Base-by-base conservation (phyloP, 345 rosid species). In the Aurinia saxatilis region DNA sequence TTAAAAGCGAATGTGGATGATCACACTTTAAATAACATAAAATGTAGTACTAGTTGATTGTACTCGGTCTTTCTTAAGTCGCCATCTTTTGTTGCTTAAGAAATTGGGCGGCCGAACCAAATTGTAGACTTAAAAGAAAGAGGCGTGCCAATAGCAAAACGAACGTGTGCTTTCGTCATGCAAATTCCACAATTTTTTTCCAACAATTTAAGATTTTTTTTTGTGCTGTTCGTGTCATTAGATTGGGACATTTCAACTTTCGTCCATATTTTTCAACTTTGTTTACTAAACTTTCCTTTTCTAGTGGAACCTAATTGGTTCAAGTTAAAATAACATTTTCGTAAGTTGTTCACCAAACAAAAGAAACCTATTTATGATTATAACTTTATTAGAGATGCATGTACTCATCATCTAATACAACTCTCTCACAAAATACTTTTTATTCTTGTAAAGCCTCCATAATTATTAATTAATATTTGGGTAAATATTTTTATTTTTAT, bases 311-410 rank as follows among this genome's bases (percentile, higher is more conserved):
- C 57, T 46, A 27, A 53, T 17, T 60, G 33, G 27, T 52, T 45
- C 13, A 25, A 60, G 8, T 59, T 52, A 14, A 60, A 60, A n/a
- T 52, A 69, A 60, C 35, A 61, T 44, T 60, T 60, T 61, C 21
- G 34, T 38, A 46, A 54, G 68, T 70, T 62, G 74, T 70, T 62
- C 68, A 61, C 74, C 74, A 46, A 61, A 53, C 68, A 45, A 61
- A 69, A 46, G 68, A 54, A 47, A 47, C 62, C 25, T 61, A 60
- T 23, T 23, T 3, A 27, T 68, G 11, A 52, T 27, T 35, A 45
- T 68, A 23, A 40, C 46, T 59, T 50, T 50, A 8, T 25, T 34
- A 41, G 5, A 45, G 47, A 50, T 34, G n/a, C n/a, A n/a, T n/a
- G 41, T 47, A 63, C 25, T 13, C 7, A 27, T 27, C 31, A 27